Percentiles rank a stretch among this genome's conserved stretches.
These are phyloP conservation scores for Malassezia globosa DNA, from an alignment of 1,284 basidiomycete species.

Conservation along the genomic window DNA sequence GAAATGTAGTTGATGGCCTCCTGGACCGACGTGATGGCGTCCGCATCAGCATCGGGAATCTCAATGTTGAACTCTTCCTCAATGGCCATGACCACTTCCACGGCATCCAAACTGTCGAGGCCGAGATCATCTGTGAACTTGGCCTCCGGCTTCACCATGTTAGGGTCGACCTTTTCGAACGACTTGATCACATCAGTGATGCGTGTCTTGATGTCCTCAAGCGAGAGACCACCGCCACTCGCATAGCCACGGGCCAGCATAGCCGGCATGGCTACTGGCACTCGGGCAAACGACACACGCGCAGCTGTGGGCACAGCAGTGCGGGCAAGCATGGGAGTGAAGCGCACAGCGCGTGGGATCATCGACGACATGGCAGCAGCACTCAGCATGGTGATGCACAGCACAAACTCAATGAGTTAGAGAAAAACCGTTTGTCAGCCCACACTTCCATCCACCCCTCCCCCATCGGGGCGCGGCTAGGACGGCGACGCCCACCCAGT, in stretches of 20 bases:
- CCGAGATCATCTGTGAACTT: constrained; percentile 80
- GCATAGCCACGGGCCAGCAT: constrained; percentile 57
- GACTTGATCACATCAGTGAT: constrained; percentile 79
- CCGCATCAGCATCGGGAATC: constrained; percentile 97
- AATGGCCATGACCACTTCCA: constrained; percentile 98
- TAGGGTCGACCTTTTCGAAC: constrained; percentile 83
- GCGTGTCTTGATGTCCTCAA: constrained; percentile 66
- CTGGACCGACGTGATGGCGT: constrained; percentile 84
- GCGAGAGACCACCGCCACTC: constrained; percentile 61
- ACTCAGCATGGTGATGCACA: constrained; percentile 12
- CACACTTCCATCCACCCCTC: no score
- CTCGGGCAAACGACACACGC: constrained; percentile 8
- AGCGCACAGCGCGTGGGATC: constrained; percentile 16
- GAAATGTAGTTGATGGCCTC: constrained; percentile 96
- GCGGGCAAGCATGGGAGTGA: constrained; percentile 7
- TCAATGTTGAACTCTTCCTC: constrained; percentile 75
- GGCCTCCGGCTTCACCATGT: constrained; percentile 64
- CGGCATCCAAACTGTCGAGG: constrained; percentile 90
- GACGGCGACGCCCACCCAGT: no score
- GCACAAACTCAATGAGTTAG: no score
- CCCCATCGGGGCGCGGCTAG: no score
- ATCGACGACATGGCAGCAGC: not conserved
- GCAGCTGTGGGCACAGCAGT: not conserved
- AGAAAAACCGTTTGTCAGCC: no score
- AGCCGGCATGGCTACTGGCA: constrained; percentile 7